Percentiles rank a stretch among this genome's conserved stretches.
These are phyloP conservation scores for Tinospora cordifolia DNA, from an alignment of 164 flowering plant species.

Conservation along the genomic window DNA sequence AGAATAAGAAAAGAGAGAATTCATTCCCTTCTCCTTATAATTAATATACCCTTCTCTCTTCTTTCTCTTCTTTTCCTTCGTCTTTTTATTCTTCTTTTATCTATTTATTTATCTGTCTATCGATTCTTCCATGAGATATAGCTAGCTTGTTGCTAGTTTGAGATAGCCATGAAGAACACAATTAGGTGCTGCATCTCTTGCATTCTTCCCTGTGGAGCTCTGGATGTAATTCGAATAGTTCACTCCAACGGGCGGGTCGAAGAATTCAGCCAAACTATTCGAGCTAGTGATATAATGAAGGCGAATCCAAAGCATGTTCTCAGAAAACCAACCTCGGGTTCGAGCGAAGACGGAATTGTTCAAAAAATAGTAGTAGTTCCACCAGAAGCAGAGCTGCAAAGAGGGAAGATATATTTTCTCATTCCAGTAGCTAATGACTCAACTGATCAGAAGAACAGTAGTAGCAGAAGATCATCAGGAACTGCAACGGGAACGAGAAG, in stretches of 20 bases:
- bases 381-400: slow-evolving; percentile 73
- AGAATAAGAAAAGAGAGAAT: not conserved
- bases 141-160: slow-evolving; percentile 14
- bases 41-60: slow-evolving; percentile 12
- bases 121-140: not conserved
- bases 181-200: slow-evolving; percentile 85
- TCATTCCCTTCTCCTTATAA: slow-evolving; percentile 2
- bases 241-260: slow-evolving; percentile 75
- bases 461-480: not conserved
- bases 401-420: slow-evolving; percentile 92
- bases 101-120: too few species aligned
- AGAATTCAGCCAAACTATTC: slow-evolving; percentile 56
- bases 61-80: slow-evolving; percentile 6
- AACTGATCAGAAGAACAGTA: slow-evolving; percentile 12
- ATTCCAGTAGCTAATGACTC: slow-evolving; percentile 44
- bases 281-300: slow-evolving; percentile 68
- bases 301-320: slow-evolving; percentile 80
- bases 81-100: slow-evolving; percentile 3
- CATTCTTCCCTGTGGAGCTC: slow-evolving; percentile 89
- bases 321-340: slow-evolving; percentile 46
- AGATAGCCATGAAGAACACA: slow-evolving; percentile 50
- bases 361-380: slow-evolving; percentile 58
- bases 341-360: slow-evolving; percentile 31
- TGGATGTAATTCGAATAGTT: slow-evolving; percentile 75
- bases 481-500: slow-evolving; percentile 17